phyloP scores from a whole-genome alignment of 345 rosid species.

The Lepidium didymum region DNA sequence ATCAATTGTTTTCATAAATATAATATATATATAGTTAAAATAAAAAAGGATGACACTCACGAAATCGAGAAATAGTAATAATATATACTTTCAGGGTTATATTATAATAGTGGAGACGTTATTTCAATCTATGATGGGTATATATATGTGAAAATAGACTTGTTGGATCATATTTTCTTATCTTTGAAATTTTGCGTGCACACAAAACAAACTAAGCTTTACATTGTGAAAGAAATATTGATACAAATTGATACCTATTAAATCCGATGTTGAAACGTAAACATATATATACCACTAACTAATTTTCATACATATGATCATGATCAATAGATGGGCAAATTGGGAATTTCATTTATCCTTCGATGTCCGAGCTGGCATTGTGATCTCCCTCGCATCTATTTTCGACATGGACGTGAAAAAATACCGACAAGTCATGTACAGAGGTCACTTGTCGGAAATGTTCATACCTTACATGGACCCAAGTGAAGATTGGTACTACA shows the following conservation, averaged over 20 bases:
- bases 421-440: conserved; percentile 38
- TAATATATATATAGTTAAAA: too few relatives aligned
- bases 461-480: conserved; percentile 52
- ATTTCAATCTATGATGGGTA: neutral
- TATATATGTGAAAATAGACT: too few relatives aligned
- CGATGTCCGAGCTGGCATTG: conserved; percentile 38
- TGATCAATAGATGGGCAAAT: conserved; percentile 45
- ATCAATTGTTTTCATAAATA: neutral
- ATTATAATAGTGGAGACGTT: neutral
- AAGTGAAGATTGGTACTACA: conserved; percentile 35
- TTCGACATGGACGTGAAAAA: conserved; percentile 33
- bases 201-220: neutral
- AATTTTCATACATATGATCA: neutral
- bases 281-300: too few relatives aligned
- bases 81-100: neutral
- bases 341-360: conserved; percentile 45
- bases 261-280: neutral
- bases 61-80: too few relatives aligned
- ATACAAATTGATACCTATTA: neutral
- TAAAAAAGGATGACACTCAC: too few relatives aligned
- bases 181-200: neutral
- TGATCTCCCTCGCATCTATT: conserved; percentile 42
- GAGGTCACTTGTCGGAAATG: conserved; percentile 42
- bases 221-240: neutral
- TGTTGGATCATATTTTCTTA: too few relatives aligned